These are phyloP conservation scores for Leptomonas seymouri DNA, from an alignment of 208 protist species.

Conservation along the genomic window DNA sequence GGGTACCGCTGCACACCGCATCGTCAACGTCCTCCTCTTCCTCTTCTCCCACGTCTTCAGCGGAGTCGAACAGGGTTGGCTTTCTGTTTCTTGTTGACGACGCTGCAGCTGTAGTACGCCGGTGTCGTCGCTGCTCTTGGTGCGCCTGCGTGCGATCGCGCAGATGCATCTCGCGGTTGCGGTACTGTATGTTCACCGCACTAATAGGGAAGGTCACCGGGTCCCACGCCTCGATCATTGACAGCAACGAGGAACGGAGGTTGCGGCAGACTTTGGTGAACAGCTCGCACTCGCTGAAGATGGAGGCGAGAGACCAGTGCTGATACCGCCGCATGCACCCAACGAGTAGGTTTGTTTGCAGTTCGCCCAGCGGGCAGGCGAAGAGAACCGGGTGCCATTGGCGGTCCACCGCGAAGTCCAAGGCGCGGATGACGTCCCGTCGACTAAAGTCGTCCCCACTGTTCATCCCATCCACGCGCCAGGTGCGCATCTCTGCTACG, in stretches of 20 bases:
- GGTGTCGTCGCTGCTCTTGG: slow-evolving; percentile 21
- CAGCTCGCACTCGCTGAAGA: slow-evolving; percentile 82
- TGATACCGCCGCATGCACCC: slow-evolving; percentile 89
- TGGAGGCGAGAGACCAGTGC: slow-evolving; percentile 77
- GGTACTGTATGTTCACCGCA: slow-evolving; percentile 36
- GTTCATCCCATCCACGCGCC: slow-evolving; percentile 57
- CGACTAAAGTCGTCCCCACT: slow-evolving; percentile 76
- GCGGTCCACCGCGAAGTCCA: slow-evolving; percentile 83
- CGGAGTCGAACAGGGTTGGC: slow-evolving; percentile 1
- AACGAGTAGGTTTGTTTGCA: slow-evolving; percentile 86
- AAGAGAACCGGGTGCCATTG: slow-evolving; percentile 91
- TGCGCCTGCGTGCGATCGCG: slow-evolving; percentile 25
- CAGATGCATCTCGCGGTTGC: slow-evolving; percentile 28
- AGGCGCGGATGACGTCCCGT: slow-evolving; percentile 60
- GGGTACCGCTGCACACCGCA: not conserved
- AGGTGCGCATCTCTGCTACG: slow-evolving; percentile 63
- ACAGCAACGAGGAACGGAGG: slow-evolving; percentile 59
- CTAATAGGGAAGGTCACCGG: slow-evolving; percentile 58
- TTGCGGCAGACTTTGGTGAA: slow-evolving; percentile 55
- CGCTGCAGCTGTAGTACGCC: slow-evolving; percentile 2
- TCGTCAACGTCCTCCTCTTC: slow-evolving; percentile 2
- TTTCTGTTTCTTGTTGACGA: not conserved
- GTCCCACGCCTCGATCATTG: slow-evolving; percentile 74
- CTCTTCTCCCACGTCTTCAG: not conserved
- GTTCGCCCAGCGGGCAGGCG: slow-evolving; percentile 80